Evolutionary conservation across 208 protist species (phyloP), one percentile per base, ranked within the genome.

Genomic region (Trypanosoma platydactyli): DNA sequence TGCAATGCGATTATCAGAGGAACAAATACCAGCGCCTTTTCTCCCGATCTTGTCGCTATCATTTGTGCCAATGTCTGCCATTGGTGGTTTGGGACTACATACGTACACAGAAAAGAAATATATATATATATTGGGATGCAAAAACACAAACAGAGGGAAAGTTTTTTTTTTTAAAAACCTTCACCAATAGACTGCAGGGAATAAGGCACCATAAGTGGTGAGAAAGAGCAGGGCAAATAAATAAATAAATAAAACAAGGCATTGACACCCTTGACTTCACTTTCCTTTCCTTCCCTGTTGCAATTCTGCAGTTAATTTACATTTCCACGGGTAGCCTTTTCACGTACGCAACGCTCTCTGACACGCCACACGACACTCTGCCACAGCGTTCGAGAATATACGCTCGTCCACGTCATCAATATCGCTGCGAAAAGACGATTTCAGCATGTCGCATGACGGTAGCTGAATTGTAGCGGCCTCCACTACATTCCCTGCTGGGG

Each of bases 1-100:
- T 27, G 77, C 44, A 46, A 94, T 92, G 27, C 70, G 57, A 41
- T 77, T 60, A 5, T 50, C 48, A 24, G n/a, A 18, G 20, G 25
- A 1, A n/a, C 1, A 42, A 5, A 20, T 5, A 15, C 22, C 25
- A 25, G 15, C 22, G 13, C 15, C 24, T 6, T 18, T 7, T 13
- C 13, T 27, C 27, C 53, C 48, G 41, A 55, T 71, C 68, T 78
- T 81, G 27, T 41, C 13, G 35, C 18, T 11, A 25, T 24, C 20
- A 15, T 29, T 20, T 33, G 15, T 49, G 35, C 4, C 24, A 24
- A 27, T 44, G 33, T 20, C 41, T 27, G 38, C 0, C 29, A 40
- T 53, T 22, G n/a, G 16, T 30, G 59, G 18, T 38, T 62, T 35
- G 12, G 22, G 16, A 33, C 16, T 33, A 54, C 1, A 55, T 2